Evolutionary conservation across 306 rosid species (phyloP).

Genomic region (Rosa rugosa): DNA sequence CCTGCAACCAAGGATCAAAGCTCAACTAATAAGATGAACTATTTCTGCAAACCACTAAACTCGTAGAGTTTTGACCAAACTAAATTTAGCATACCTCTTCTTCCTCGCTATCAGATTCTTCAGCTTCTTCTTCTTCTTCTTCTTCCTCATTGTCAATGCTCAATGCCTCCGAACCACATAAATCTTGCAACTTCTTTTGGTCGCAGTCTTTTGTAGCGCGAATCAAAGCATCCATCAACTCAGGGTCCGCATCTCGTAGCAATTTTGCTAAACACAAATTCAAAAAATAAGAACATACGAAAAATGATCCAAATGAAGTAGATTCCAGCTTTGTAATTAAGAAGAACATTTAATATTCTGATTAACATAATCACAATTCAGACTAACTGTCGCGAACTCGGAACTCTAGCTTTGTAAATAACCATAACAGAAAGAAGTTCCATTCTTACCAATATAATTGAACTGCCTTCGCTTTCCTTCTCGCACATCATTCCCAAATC

Average conservation of each 20-base stretch:
- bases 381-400: background rate
- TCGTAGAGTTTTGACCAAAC: background rate
- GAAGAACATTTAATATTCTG: background rate
- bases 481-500: slow-evolving; percentile 76
- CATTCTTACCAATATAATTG: slow-evolving; percentile 72
- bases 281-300: background rate
- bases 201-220: slow-evolving; percentile 72
- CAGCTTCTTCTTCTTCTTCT: slow-evolving; percentile 36
- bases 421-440: background rate
- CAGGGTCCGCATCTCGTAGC: slow-evolving; percentile 68
- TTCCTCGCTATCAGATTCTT: slow-evolving; percentile 52
- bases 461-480: slow-evolving; percentile 94
- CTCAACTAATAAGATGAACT: slow-evolving; percentile 24
- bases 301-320: background rate
- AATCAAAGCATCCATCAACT: slow-evolving; percentile 75
- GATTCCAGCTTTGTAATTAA: background rate
- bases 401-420: background rate
- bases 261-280: slow-evolving; percentile 60
- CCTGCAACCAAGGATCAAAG: slow-evolving; percentile 41
- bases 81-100: slow-evolving; percentile 45
- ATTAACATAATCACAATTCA: background rate
- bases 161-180: slow-evolving; percentile 40
- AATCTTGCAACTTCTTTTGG: slow-evolving; percentile 55
- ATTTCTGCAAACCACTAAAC: background rate
- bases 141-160: slow-evolving; percentile 40